Percentiles rank a stretch among this genome's conserved stretches.
phyloP scores from a whole-genome alignment of 768 basidiomycete species.

The Clitopilus passeckerianus region DNA sequence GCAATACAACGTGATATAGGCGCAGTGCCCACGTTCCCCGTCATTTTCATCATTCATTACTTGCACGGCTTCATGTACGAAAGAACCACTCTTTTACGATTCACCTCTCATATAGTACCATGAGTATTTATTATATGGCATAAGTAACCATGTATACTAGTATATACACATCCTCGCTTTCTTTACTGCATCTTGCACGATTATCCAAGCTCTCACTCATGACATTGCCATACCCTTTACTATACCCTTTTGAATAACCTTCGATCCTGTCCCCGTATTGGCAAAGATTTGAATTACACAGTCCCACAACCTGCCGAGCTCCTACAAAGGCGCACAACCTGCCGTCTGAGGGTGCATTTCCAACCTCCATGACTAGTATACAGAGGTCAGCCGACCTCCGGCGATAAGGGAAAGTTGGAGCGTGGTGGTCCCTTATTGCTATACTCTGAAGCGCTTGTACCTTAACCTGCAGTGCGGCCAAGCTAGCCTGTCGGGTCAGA shows the following conservation, averaged over 20 bases:
- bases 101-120: not conserved
- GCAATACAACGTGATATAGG: slow-evolving; percentile 13
- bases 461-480: not conserved
- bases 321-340: too few species aligned
- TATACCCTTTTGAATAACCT: not conserved
- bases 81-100: not conserved
- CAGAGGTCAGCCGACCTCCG: not conserved
- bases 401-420: not conserved
- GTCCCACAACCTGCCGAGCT: not conserved
- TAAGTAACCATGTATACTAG: not conserved
- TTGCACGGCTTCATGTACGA: not conserved
- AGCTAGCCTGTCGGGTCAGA: not conserved
- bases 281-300: not conserved
- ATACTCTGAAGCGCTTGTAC: not conserved
- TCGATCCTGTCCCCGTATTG: not conserved
- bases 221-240: not conserved
- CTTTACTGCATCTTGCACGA: not conserved
- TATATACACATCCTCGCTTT: not conserved
- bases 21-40: not conserved
- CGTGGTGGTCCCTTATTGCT: too few species aligned
- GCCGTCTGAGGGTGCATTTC: too few species aligned
- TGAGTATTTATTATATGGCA: not conserved
- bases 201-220: not conserved
- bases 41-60: too few species aligned
- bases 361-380: not conserved